Base-by-base conservation (phyloP, 345 rosid species). In the Melaleuca alternifolia region DNA sequence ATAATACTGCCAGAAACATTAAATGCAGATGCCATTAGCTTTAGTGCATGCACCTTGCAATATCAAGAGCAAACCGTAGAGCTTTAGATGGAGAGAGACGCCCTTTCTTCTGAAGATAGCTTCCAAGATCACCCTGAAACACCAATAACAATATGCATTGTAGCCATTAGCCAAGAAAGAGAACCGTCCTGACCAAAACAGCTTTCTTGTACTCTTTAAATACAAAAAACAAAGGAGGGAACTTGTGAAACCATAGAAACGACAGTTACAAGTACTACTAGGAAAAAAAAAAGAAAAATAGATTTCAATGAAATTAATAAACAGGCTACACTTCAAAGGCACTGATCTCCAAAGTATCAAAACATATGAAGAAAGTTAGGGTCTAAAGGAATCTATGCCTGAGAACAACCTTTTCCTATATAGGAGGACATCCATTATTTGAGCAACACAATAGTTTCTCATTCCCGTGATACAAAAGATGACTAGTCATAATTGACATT, bases 41-140 rank as follows among this genome's bases (percentile, higher is more conserved):
- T 71, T 41, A 71, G 48, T 62, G 82, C 20, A 89, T 93, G 82
- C 91, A 91, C 99, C 99, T 95, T 84, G 99, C 99, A 89, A 97
- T 91, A 84, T 97, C 99, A 83, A 92, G 97, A 87, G 98, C 93
- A 91, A 94, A 95, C 93, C 96, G 91, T 87, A 96, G 85, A 87
- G 89, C 92, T 93, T 95, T 97, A 81, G 98, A 90, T 51, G 92
- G 97, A 85, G 99, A 93, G 53, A 95, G 92, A 85, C 98, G 99
- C 86, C 99, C 96, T 91, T 97, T 97, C 93, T 92, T 95, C 86
- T 93, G 96, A 88, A 97, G 93, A 90, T 97, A 97, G 83, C 89
- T 89, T 86, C 92, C 93, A 28, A 97, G 87, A 85, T 97, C 99
- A 88, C 99, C 99, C 99, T 97, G 93, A 86, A 87, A 89, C 48